phyloP scores from a whole-genome alignment of 306 rosid species.

The Medicago arabica region DNA sequence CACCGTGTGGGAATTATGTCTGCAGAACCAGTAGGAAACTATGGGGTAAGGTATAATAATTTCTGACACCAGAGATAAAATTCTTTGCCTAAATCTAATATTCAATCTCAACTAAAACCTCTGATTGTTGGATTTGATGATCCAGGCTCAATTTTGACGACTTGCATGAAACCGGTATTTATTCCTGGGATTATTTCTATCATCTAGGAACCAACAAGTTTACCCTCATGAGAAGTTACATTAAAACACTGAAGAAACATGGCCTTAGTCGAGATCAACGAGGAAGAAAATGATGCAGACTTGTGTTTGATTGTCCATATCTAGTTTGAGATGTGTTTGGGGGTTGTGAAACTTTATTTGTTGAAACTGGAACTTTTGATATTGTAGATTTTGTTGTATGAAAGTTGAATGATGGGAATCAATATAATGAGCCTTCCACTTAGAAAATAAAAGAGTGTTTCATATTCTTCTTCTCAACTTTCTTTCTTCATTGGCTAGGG shows the following conservation, averaged over 20 bases:
- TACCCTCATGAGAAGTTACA: slow-evolving; percentile 70
- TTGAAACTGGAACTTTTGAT: slow-evolving; percentile 29
- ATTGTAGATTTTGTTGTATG: slow-evolving; percentile 37
- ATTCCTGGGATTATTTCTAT: slow-evolving; percentile 82
- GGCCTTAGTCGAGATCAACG: slow-evolving; percentile 78
- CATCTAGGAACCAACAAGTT: slow-evolving; percentile 80
- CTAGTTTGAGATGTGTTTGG: slow-evolving; percentile 41
- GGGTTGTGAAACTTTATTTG: slow-evolving; percentile 32
- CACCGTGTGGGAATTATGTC: slow-evolving; percentile 84
- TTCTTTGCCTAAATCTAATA: slow-evolving; percentile 10
- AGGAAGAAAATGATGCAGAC: slow-evolving; percentile 62
- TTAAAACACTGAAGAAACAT: slow-evolving; percentile 70
- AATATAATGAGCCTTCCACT: slow-evolving; percentile 5
- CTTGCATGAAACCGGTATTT: slow-evolving; percentile 88
- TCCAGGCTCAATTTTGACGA: slow-evolving; percentile 81
- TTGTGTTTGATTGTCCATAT: slow-evolving; percentile 10
- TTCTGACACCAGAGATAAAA: slow-evolving; percentile 18
- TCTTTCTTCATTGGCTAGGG: not conserved
- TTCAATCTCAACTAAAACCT: not conserved
- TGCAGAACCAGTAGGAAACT: slow-evolving; percentile 88
- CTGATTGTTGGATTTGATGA: slow-evolving; percentile 37
- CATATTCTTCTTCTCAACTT: not conserved
- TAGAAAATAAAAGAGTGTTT: slow-evolving; percentile 4
- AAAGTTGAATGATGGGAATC: not conserved
- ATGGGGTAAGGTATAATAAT: slow-evolving; percentile 83